Base-by-base conservation (phyloP, 768 basidiomycete genomes). In the Sporobolomyces pararoseus region DNA sequence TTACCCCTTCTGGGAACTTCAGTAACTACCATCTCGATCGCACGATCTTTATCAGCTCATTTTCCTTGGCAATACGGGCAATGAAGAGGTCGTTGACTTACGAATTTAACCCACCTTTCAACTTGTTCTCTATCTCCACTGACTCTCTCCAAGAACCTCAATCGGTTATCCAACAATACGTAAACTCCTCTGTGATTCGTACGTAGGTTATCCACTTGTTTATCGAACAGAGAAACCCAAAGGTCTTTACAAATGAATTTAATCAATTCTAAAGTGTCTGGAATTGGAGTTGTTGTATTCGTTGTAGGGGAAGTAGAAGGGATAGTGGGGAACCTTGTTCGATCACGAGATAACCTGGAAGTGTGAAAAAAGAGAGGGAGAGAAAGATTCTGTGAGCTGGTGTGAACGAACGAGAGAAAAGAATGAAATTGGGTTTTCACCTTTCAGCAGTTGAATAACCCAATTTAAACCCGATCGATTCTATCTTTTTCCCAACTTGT, bases 141-240 rank as follows among this genome's bases (percentile, higher is more conserved):
- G 37, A 58, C 37, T 10, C 65, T 58, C 7, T 51, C 27, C 9
- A 77, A 52, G 69, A 65, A 49, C 58, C 64, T 44, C 63, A 70
- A 19, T 49, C 50, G 59, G 27, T 68, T 59, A 50, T 77, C 76
- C 37, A 69, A 59, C 52, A 77, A 34, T 17, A 77, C 76, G 37
- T 69, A 77, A 16, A 75, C 74, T 25, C 76, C 76, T 16, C 75
- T 58, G 31, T 77, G 76, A 39, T 77, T 77, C 34, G 76, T 77
- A 5, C 76, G 73, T 7, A 77, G 68, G 70, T 77, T 77, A 69
- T 77, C 76, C 31, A 77, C 68, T 58, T 75, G 75, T 54, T 77
- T 76, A 65, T 75, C 76, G 54, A 67, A 77, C 17, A 76, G 52
- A 7, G 66, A n/a, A 17, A 49, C 65, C 76, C 76, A 77, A 7